Evolutionary conservation across 2,329 filamentous ascomycete species (phyloP), one percentile per base, ranked within the genome.

Genomic region (Calonectria pteridis): DNA sequence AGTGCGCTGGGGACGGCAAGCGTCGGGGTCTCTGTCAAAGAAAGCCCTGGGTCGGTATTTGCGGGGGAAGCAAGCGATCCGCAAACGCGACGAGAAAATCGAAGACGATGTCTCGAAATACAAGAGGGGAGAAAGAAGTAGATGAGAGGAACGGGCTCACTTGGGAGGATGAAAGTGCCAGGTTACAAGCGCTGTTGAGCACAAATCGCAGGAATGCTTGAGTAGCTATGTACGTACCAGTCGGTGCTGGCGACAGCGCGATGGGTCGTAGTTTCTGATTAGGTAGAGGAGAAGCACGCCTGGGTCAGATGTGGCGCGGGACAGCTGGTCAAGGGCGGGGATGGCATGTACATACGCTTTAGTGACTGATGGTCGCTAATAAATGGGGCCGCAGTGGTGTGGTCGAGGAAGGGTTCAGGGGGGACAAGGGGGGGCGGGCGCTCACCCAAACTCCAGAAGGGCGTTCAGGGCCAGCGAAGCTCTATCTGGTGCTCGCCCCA

Each of bases 21-120:
- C 78, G 83, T 80, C 75, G 75, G 75, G 81, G 81, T 79, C 79
- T 83, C 82, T 84, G 66, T 85, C 82, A 82, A 85, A 84, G 84
- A 84, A 64, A 78, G 81, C 81, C 81, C 75, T 66, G 49, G 35
- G 70, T 69, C 51, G 53, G 33, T 37, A 71, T 59, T 53, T 69
- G 66, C 35, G 55, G 55, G 55, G 33, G 66, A 37, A 37, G 43
- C 72, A 62, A 50, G 53, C 35, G 49, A 31, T 69, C 69, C 71
- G 66, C 50, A 64, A 40, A 70, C 37, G 26, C 51, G 65, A 59
- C 58, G 71, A 65, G n/a, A 55, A 67, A 46, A 49, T 59, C 71
- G 69, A 68, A 73, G 70, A 75, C 66, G 68, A 55, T 62, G 72
- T 72, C 67, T 74, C 68, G 69, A 73, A 66, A 71, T 72, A 66